A percentile compares a stretch with the other conserved stretches of the same genome.
phyloP scores from a whole-genome alignment of 305 asterid species.

The Solanum chacoense region DNA sequence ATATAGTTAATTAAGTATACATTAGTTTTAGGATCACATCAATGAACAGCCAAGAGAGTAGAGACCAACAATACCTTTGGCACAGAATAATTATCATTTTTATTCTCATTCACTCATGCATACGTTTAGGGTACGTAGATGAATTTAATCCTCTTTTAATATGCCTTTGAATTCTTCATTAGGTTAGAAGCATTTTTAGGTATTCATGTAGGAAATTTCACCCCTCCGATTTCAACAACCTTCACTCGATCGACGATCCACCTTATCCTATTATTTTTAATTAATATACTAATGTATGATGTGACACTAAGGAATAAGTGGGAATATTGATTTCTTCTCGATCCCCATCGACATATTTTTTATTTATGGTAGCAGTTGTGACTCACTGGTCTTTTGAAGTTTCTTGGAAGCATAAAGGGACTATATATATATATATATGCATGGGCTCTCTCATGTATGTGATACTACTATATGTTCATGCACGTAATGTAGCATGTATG shows the following conservation, averaged over 20 bases:
- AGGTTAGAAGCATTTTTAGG: conserved; percentile 18
- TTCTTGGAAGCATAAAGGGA: conserved; percentile 1
- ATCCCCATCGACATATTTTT: neutral
- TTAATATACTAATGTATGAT: conserved; percentile 12
- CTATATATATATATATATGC: neutral
- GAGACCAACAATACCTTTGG: conserved; percentile 15
- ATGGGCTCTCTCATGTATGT: neutral
- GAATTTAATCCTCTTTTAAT: neutral
- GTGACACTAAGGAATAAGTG: conserved; percentile 32
- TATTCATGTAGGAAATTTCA: conserved; percentile 5
- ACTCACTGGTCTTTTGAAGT: conserved; percentile 8
- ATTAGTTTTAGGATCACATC: conserved; percentile 8
- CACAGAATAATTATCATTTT: conserved; percentile 4
- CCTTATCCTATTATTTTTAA: neutral
- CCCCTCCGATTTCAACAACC: conserved; percentile 33
- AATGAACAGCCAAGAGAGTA: neutral
- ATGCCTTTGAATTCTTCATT: neutral
- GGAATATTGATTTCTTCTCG: conserved; percentile 16
- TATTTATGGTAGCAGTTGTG: conserved; percentile 28
- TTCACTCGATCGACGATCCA: conserved; percentile 17
- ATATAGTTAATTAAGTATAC: neutral
- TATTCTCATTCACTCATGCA: conserved; percentile 12
- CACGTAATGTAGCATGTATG: neutral
- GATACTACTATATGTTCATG: neutral
- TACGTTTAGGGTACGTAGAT: neutral